phyloP scores from a whole-genome alignment of 257 asterid genomes.

The Rehmannia glutinosa region DNA sequence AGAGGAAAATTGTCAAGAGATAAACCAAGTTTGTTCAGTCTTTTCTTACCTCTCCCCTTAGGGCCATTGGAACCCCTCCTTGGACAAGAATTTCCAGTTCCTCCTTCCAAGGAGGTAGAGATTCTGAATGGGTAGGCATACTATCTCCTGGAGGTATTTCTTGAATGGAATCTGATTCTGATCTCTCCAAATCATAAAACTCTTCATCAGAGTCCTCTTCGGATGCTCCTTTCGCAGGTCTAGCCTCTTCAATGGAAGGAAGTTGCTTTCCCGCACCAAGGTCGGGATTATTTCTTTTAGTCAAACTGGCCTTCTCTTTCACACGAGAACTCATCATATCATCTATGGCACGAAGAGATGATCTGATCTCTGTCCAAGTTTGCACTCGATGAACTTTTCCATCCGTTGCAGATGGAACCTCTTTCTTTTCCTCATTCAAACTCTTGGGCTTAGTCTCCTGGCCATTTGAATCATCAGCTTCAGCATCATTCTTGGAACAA shows the following conservation, averaged over 20 bases:
- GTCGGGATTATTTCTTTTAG: conserved; percentile 28
- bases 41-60: conserved; percentile 82
- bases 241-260: conserved; percentile 19
- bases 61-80: conserved; percentile 97
- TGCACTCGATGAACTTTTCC: conserved; percentile 46
- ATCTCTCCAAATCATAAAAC: conserved; percentile 86
- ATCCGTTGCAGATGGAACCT: conserved; percentile 24
- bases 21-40: background rate
- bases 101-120: conserved; percentile 62
- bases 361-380: conserved; percentile 75
- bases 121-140: conserved; percentile 31
- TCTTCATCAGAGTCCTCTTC: conserved; percentile 98
- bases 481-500: conserved; percentile 22
- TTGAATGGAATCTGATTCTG: conserved; percentile 67
- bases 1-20: no score
- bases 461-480: no score
- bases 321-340: conserved; percentile 75
- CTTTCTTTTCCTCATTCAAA: conserved; percentile 28
- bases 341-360: conserved; percentile 65
- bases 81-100: conserved; percentile 87
- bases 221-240: conserved; percentile 33
- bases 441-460: no score
- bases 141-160: conserved; percentile 34
- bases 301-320: conserved; percentile 33
- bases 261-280: background rate